Evolutionary conservation across 305 asterid genomes (phyloP).

Genomic region (Fraxinus ornus): DNA sequence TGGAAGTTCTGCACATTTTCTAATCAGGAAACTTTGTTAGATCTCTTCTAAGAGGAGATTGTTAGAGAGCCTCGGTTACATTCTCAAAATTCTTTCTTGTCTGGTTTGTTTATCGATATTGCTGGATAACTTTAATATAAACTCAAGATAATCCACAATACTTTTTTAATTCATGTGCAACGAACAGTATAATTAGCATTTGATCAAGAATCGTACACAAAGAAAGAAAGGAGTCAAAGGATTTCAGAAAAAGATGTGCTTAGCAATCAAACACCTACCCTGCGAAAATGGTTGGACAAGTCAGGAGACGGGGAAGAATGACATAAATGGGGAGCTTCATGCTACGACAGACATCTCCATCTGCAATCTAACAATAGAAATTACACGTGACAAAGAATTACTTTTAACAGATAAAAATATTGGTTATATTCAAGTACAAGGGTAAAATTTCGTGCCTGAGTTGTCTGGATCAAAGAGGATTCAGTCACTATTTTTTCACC

Average conservation of each 20-base stretch:
- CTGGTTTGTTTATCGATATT: not conserved
- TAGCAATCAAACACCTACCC: constrained; percentile 53
- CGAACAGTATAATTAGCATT: constrained; percentile 2
- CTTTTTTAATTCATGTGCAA: not conserved
- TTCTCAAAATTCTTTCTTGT: not conserved
- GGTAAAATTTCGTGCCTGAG: constrained; percentile 59
- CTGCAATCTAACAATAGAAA: constrained; percentile 61
- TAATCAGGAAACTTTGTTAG: not conserved
- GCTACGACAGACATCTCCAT: constrained; percentile 75
- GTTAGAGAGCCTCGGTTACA: not conserved
- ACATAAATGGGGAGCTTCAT: constrained; percentile 67
- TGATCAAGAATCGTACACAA: constrained; percentile 7
- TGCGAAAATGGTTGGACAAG: constrained; percentile 81
- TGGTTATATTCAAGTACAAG: constrained; percentile 14
- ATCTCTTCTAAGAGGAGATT: not conserved
- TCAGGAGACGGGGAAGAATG: constrained; percentile 82
- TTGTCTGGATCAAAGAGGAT: constrained; percentile 69
- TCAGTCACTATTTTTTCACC: constrained; percentile 83
- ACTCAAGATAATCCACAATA: not conserved
- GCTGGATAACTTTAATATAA: not conserved
- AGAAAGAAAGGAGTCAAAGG: not conserved
- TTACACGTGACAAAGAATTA: constrained; percentile 20
- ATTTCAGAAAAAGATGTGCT: not conserved
- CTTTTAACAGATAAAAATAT: not conserved
- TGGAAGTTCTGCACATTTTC: not conserved